Base-by-base conservation (phyloP, 202 grass and related monocot genomes). In the Panicum hallii region DNA sequence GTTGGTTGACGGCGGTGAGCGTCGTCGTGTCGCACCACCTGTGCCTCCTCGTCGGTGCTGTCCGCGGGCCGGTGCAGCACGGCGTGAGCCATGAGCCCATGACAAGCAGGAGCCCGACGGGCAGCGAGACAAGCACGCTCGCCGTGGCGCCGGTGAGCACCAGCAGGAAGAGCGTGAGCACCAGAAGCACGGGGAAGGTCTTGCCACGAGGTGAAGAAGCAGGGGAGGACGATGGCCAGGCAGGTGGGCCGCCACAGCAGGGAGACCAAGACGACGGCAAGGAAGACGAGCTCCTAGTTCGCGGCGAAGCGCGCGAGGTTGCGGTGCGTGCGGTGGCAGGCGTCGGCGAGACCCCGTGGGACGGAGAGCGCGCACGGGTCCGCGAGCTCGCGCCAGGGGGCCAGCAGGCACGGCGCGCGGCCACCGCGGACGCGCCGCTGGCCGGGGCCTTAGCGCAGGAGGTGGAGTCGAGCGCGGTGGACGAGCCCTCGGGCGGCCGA, bases 241-340 rank as follows among this genome's bases (percentile, higher is more conserved):
- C 85, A 90, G 50, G 85, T 23, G 16, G 91, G 86, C 22, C 81
- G 81, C 88, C 90, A 92, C 63, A 97, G 67, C 36, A 94, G 81
- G 45, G 89, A 85, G 86, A 90, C 0, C 83, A 89, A 97, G 73
- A 97, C 88, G 76, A 92, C 26, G 75, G 45, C 6, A 30, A 97
- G 87, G 58, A 91, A 84, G 63, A 89, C 2, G 63, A 92, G 78
- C 26, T 78, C 82, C 74, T 94, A 97, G 86, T 97, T 94, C 81
- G 90, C 85, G 77, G 88, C 13, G 78, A 97, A 97, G 74, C 85
- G 82, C 26, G 43, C 69, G 47, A 90, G 70, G 88, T 94, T 97
- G 70, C 86, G 78, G 36, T 87, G 78, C 54, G 76, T 75, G 19
- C 94, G 90, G 13, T 34, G 46, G 52, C 88, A 53, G 43, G 85